Evolutionary conservation across 805 yeast genomes (phyloP), one percentile per base, ranked within the genome.

Genomic region (Grigorovia jiainica): DNA sequence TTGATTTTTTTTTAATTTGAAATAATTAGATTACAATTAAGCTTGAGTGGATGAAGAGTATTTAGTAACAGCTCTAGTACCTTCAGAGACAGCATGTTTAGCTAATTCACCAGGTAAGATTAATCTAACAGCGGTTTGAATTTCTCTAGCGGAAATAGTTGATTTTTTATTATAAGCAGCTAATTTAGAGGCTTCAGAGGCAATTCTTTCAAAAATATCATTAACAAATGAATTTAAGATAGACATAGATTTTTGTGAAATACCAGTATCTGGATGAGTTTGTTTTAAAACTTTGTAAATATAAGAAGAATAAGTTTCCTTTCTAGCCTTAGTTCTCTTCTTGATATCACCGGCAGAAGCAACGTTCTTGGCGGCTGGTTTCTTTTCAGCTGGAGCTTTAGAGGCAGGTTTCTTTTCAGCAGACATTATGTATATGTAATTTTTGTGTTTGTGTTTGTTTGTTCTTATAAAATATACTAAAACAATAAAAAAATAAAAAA

Each of bases 181-280:
- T 62, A 90, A 81, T 75, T 89, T 90, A 56, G 97, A 89, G 60
- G 97, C 96, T 76, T 89, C 97, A 60, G 89, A 72, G 59, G 97
- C 97, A 61, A 90, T 84, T 78, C 97, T 89, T 77, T 89, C 97
- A 66, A 89, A 90, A 66, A 89, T 87, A 72, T 90, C 97, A 74
- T 87, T 89, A 58, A 90, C 97, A 60, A 90, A 90, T 34, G 97
- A 90, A 84, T 90, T 90, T 90, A 90, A 82, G 70, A 90, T 90
- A 54, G 95, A 87, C 95, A 90, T 90, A 53, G 97, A 95, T 68
- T 87, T 85, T 73, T 87, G 95, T 59, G 97, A 89, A 67, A 90
- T 90, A 86, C 97, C 97, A 51, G 97, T 90, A 70, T 90, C 97
- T 70, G 97, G 97, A 73, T 90, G 97, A 50, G 97, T 89, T 78